Base-by-base conservation (phyloP, 1,139 yeast species). In the Pichia inconspicua region DNA sequence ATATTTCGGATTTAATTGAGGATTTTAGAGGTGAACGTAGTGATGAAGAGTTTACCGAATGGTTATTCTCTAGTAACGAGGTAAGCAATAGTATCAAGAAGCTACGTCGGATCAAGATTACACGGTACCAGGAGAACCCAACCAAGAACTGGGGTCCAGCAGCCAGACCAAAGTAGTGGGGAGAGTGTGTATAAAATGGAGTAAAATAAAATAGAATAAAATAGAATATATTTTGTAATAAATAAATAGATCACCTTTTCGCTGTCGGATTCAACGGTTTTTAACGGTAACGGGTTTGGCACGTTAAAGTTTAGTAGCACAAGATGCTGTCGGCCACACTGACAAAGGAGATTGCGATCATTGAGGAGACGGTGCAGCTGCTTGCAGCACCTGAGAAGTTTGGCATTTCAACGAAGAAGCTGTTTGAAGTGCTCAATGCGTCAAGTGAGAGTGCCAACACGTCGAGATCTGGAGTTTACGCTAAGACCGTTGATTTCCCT, bases 41-140 rank as follows among this genome's bases (percentile, higher is more conserved):
- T 7, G 58, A 55, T 15, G 63, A 60, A 27, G 51, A 53, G 28
- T 22, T 40, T 9, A 49, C 55, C 45, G 67, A 64, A 36, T 71
- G 73, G 53, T 70, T 70, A 39, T 82, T 82, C 54, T 82, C 74
- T 30, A 69, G 70, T 49, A 86, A 79, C 54, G 80, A 75, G 35
- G 75, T 76, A 41, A 75, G 83, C 57, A 73, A 70, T 35, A 73
- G 70, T 52, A 66, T 84, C 47, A 80, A 80, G 54, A 71, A 68
- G 49, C 70, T 87, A 50, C 74, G 96, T 57, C 82, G 78, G 55
- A 72, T 87, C 53, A 88, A 88, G 66, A 78, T 90, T 63, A 88
- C 88, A 17, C 74, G 96, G 57, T 90, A 75, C 66, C 98, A 89
- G 65, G 89, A 83, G 61, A 90, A 90, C 63, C 98, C 98, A 12